phyloP scores from a whole-genome alignment of 495 filamentous ascomycete species.

The Aspergillus cristatus region DNA sequence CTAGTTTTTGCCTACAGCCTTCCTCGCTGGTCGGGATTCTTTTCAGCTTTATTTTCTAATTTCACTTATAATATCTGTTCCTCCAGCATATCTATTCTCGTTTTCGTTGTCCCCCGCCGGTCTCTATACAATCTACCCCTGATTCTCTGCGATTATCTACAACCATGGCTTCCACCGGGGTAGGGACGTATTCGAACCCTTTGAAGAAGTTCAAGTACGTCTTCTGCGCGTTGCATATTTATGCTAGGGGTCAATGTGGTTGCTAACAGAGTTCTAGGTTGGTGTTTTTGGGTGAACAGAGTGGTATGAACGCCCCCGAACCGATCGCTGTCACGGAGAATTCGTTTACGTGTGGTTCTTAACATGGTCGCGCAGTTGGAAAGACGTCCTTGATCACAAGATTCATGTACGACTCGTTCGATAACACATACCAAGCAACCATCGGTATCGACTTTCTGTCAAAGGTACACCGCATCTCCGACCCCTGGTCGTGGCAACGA shows the following conservation, averaged over 20 bases:
- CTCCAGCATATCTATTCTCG: slow-evolving; percentile 3
- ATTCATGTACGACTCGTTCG: slow-evolving; percentile 99
- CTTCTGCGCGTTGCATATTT: not conserved
- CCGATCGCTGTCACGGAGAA: not conserved
- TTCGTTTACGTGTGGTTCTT: slow-evolving; percentile 4
- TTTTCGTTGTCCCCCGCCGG: slow-evolving; percentile 1
- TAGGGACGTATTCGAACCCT: slow-evolving; percentile 93
- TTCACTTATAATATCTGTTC: not conserved
- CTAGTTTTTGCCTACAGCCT: too few species aligned
- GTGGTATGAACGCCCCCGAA: slow-evolving; percentile 53
- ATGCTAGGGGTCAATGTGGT: not conserved
- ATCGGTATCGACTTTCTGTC: slow-evolving; percentile 99
- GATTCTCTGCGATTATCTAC: slow-evolving; percentile 14
- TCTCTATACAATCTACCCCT: slow-evolving; percentile 10
- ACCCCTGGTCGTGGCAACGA: not conserved
- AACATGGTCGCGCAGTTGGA: slow-evolving; percentile 53
- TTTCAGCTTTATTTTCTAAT: too few species aligned
- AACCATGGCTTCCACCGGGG: slow-evolving; percentile 49
- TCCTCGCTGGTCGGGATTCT: too few species aligned
- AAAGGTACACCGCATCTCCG: slow-evolving; percentile 52
- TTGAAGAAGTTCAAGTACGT: slow-evolving; percentile 99
- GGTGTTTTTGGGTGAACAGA: slow-evolving; percentile 96
- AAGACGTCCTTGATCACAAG: slow-evolving; percentile 98
- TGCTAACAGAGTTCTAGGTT: slow-evolving; percentile 47
- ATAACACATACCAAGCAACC: slow-evolving; percentile 99